Evolutionary conservation across 2,329 filamentous ascomycete species (phyloP), one percentile per base, ranked within the genome.

Genomic region (Alternaria sp.): DNA sequence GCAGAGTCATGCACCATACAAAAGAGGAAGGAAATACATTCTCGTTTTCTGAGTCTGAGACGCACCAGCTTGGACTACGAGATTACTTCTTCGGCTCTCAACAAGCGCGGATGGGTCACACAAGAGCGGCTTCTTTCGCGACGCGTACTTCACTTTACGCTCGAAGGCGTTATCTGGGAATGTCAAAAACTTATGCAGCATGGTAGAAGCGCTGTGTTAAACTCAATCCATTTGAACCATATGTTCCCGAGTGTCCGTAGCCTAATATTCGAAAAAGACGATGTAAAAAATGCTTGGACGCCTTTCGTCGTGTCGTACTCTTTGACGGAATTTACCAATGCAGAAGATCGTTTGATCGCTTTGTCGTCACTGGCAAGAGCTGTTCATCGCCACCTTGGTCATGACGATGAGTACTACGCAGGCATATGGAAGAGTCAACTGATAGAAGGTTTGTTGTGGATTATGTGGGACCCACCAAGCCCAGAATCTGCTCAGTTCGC

Each of bases 91-190:
- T 52, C 50, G 6, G 6, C 29, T n/a, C 39, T 52, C 7, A 44
- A 52, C 39, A 17, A 34, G 10, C 39, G 50, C 29, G 50, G 50
- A 2, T 52, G 50, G 50, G 50, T 52, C 14, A 40, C 40, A 5
- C 39, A 52, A 9, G 50, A 52, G 50, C 50, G 29, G 3, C 13
- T 17, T 26, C 50, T 52, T 14, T 52, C 50, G n/a, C 50, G 29
- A 37, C 40, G 50, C 5, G 8, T 52, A 14, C 50, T 52, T 24
- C 50, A 44, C 11, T 52, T 52, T 28, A 52, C 50, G 6, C 5
- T 26, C 6, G 13, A 52, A n/a, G 50, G 39, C 4, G 9, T 52
- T 6, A 33, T 42, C 9, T 29, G 36, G 37, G 49, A 51, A 40
- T 51, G 49, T 23, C 29, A 4, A 17, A 41, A 24, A 33, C 8